Evolutionary conservation across 345 rosid genomes (phyloP), one percentile per base, ranked within the genome.

Genomic region (Tarenaya hassleriana): DNA sequence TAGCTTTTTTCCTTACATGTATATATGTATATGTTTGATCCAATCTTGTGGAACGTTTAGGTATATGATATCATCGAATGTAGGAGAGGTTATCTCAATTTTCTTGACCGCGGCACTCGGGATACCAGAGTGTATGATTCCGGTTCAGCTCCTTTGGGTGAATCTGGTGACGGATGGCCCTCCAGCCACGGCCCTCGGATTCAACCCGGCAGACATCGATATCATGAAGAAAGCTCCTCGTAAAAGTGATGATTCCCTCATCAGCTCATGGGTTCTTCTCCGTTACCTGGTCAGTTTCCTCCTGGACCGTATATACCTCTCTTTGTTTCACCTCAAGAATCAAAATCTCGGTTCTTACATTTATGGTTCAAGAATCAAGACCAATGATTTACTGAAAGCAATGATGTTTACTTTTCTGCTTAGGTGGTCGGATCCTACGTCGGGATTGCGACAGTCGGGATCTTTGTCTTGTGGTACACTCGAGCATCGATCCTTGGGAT

Each of bases 101-200:
- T 86, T 90, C 78, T 71, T 90, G 68, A 77, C 84, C 41, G 94
- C 95, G 31, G 94, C 91, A 16, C 55, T 90, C 66, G 95, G 97
- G 1, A 80, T 90, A 55, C 94, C 97, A 8, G 97, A 90, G 44
- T 86, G 95, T 59, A 62, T 86, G 84, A 84, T 86, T 67, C 97
- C 95, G 4, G 91, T 90, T 68, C 95, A 90, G 71, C 95, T 90
- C 71, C 75, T 90, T 49, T 90, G 94, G 97, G 97, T 86, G 58
- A 90, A 90, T 73, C 68, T 90, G 52, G 97, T 90, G 11, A 90
- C 97, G 3, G 97, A 90, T 67, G 95, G 97, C 41, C 94, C 88
- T 7, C 97, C 97, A 7, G 97, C 97, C n/a, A 90, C 95, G 16
- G 95, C 94, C 8, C 84, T 90, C 49, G 97, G 97, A 16, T 90